These are phyloP conservation scores for Dentipellis fragilis DNA, from an alignment of 768 basidiomycete species.

Conservation along the genomic window DNA sequence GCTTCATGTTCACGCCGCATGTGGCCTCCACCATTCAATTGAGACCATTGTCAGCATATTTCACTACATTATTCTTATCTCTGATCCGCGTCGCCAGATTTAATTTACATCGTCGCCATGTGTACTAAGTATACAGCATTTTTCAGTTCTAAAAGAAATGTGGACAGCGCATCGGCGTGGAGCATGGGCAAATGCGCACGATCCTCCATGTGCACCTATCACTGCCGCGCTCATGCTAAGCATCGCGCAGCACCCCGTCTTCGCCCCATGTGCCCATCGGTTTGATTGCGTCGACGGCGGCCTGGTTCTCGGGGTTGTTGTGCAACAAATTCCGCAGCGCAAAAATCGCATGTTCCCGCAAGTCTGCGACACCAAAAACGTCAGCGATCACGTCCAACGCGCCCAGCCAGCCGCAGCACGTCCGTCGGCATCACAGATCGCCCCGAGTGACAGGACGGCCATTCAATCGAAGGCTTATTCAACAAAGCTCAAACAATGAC, in stretches of 20 bases:
- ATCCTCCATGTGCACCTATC: too few species aligned
- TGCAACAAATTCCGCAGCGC: conserved; percentile 71
- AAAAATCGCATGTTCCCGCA: conserved; percentile 89
- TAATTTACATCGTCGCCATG: not conserved
- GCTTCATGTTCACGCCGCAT: not conserved
- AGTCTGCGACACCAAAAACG: conserved; percentile 36
- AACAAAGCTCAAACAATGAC: not conserved
- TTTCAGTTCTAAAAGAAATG: too few species aligned
- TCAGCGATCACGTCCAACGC: not conserved
- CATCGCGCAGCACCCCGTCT: conserved; percentile 1
- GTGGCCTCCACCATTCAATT: not conserved
- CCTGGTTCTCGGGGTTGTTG: conserved; percentile 72
- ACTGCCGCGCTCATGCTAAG: not conserved
- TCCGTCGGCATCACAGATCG: not conserved
- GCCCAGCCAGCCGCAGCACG: not conserved
- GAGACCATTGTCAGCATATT: not conserved
- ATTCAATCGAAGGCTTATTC: too few species aligned
- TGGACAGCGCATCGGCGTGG: too few species aligned
- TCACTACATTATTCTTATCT: not conserved
- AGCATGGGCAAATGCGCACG: too few species aligned
- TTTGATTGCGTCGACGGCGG: conserved; percentile 62
- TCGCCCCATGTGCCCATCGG: conserved; percentile 51
- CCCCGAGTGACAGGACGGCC: too few species aligned
- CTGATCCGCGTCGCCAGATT: not conserved
- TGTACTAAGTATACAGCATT: not conserved